phyloP scores from a whole-genome alignment of 768 basidiomycete genomes.

The Candolleomyces eurysporus region DNA sequence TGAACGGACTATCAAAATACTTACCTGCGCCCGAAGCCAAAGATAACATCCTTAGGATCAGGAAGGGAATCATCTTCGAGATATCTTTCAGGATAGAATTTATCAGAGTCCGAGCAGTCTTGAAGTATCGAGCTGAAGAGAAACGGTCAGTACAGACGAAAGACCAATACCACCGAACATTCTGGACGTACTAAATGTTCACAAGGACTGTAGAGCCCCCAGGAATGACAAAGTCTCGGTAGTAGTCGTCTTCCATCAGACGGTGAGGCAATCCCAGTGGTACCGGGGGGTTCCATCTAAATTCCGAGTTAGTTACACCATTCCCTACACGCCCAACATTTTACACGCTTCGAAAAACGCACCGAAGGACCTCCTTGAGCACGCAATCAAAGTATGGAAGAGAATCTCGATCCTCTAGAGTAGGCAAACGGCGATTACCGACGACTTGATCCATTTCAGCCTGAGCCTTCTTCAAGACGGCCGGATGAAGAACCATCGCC shows the following conservation, averaged over 20 bases:
- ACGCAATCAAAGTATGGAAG: constrained; percentile 49
- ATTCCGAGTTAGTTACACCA: constrained; percentile 1
- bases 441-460: constrained; percentile 49
- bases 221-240: constrained; percentile 45
- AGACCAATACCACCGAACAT: neutral
- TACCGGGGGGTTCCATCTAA: constrained; percentile 47
- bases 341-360: constrained; percentile 10
- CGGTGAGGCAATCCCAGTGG: constrained; percentile 53
- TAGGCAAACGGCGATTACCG: constrained; percentile 46
- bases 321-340: neutral
- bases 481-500: constrained; percentile 53
- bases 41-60: constrained; percentile 49
- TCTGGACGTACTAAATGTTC: constrained; percentile 39
- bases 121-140: constrained; percentile 38
- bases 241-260: constrained; percentile 50
- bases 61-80: constrained; percentile 33
- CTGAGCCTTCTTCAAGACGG: constrained; percentile 47
- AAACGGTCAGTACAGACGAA: neutral
- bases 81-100: constrained; percentile 52
- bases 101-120: constrained; percentile 43
- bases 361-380: constrained; percentile 48
- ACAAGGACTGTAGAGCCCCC: constrained; percentile 42
- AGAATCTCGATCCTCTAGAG: constrained; percentile 38
- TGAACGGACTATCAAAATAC: neutral
- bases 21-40: constrained; percentile 59